Evolutionary conservation across 805 yeast species (phyloP), one percentile per base, ranked within the genome.

Genomic region (Nakazawaea peltata): DNA sequence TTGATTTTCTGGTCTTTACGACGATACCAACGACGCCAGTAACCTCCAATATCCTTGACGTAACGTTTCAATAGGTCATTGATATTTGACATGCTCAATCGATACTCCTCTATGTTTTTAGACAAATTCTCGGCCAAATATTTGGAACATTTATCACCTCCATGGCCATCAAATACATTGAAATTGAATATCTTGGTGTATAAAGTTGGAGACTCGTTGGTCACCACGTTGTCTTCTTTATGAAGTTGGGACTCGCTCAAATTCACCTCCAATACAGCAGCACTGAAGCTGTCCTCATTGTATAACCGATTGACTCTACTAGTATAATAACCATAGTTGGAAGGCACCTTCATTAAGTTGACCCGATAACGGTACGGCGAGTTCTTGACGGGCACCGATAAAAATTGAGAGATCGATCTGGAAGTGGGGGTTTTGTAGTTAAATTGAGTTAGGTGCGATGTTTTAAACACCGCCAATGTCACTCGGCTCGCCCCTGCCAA

Each of bases 151-250:
- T 78, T 77, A 17, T 65, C 67, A 16, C 95, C 94, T 6, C 97
- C 98, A 58, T 92, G 98, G 8, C 98, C 98, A 58, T 92, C 98
- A 55, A 83, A 87, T 2, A 92, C 69, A 30, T 75, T 74, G 48
- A 84, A 77, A 44, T 74, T 75, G 59, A 90, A 82, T 14, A 78
- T 75, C 33, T 60, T 46, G 17, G 45, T 41, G 19, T 15, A 24
- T 28, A 43, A 19, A 15, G 12, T 16, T 36, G 42, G 17, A 5
- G 14, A 10, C n/a, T 8, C 16, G 14, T 19, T 22, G 13, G 19
- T 32, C 7, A 24, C 12, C 26, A 15, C 27, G 5, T 32, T 29
- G 30, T 48, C 48, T 7, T 37, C 24, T 26, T 44, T 34, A 25
- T 39, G 30, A 2, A 49, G 19, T 25, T 24, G 31, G n/a, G 19